These are phyloP conservation scores for Phaffia tasmanica DNA, from an alignment of 768 basidiomycete genomes.

Conservation along the genomic window DNA sequence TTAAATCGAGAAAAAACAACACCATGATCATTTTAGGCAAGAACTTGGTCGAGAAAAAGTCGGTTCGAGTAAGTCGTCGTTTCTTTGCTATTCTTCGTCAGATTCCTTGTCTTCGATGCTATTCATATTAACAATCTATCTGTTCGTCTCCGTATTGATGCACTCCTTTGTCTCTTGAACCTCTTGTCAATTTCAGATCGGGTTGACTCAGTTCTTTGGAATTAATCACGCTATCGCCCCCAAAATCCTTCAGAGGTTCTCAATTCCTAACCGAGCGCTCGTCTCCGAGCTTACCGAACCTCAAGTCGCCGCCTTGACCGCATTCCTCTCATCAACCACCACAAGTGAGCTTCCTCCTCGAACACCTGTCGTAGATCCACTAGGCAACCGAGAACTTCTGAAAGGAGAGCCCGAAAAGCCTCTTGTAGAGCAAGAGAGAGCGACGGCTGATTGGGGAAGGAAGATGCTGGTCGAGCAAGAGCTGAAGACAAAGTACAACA, in stretches of 20 bases:
- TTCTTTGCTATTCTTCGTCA: too few species aligned
- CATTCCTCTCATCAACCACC: constrained; percentile 81
- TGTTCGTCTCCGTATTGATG: too few species aligned
- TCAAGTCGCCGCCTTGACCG: constrained; percentile 83
- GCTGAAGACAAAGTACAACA: constrained; percentile 63
- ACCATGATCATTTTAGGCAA: too few species aligned
- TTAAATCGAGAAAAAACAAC: too few species aligned
- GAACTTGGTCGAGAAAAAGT: too few species aligned
- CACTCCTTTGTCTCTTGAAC: neutral
- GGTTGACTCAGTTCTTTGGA: constrained; percentile 82
- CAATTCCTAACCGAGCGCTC: constrained; percentile 74
- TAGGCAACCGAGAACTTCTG: constrained; percentile 25
- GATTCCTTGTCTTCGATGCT: too few species aligned
- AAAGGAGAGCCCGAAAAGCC: constrained; percentile 20
- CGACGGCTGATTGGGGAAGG: constrained; percentile 51
- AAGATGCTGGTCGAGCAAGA: constrained; percentile 79
- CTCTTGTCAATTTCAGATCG: constrained; percentile 50
- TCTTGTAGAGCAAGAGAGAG: constrained; percentile 8
- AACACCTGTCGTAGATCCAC: constrained; percentile 53
- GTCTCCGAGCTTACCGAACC: constrained; percentile 69
- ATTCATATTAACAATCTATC: too few species aligned
- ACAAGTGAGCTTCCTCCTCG: constrained; percentile 58
- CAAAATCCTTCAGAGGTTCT: constrained; percentile 78
- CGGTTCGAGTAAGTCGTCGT: too few species aligned
- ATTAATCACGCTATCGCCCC: constrained; percentile 63